phyloP scores from a whole-genome alignment of 768 basidiomycete species.

The Leucocoprinus sp. region DNA sequence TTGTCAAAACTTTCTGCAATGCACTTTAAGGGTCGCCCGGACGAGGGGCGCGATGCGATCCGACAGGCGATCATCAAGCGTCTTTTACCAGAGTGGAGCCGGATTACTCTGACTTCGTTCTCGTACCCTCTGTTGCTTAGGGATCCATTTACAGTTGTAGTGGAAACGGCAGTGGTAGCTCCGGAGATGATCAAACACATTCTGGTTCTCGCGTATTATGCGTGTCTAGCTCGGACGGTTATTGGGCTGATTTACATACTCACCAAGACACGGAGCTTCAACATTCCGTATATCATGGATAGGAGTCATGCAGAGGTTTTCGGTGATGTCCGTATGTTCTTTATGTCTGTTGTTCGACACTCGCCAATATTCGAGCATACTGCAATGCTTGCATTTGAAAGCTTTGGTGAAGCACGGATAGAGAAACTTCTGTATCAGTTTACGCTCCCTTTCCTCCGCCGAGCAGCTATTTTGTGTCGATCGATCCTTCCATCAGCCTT shows the following conservation, averaged over 20 bases:
- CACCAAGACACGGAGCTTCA: constrained; percentile 59
- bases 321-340: constrained; percentile 80
- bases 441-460: constrained; percentile 86
- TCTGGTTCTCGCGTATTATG: constrained; percentile 84
- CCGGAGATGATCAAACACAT: constrained; percentile 88
- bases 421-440: constrained; percentile 83
- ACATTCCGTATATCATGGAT: constrained; percentile 31
- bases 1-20: constrained; percentile 57
- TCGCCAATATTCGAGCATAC: constrained; percentile 84
- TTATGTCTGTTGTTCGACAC: constrained; percentile 85
- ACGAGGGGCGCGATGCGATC: constrained; percentile 71
- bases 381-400: constrained; percentile 68
- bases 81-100: constrained; percentile 85
- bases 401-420: constrained; percentile 76
- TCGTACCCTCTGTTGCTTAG: constrained; percentile 81
- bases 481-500: constrained; percentile 62
- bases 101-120: constrained; percentile 74
- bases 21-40: constrained; percentile 61
- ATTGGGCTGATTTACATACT: constrained; percentile 79
- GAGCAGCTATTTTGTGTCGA: constrained; percentile 77
- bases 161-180: constrained; percentile 85
- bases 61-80: constrained; percentile 85
- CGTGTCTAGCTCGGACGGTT: constrained; percentile 77
- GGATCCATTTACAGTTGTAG: constrained; percentile 83
- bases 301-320: constrained; percentile 67